phyloP scores from a whole-genome alignment of 345 rosid species.

The Turritis glabra region DNA sequence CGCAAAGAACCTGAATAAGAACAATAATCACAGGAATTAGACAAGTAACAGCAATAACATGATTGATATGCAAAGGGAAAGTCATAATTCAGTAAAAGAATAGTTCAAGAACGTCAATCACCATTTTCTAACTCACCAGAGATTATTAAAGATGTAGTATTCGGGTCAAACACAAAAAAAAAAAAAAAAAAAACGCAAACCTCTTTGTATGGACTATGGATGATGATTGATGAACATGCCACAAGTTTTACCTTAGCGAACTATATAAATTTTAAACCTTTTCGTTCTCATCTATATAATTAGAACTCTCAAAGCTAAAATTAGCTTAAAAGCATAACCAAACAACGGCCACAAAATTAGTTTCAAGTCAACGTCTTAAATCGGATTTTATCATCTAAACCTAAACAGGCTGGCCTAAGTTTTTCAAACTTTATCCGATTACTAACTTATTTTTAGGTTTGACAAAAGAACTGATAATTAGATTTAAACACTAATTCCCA shows the following conservation, averaged over 20 bases:
- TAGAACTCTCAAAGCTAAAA: slow-evolving; percentile 30
- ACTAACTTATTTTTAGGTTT: slow-evolving; percentile 10
- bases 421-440: background rate
- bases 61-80: background rate
- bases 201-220: slow-evolving; percentile 8
- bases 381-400: slow-evolving; percentile 23
- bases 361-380: slow-evolving; percentile 32
- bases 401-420: slow-evolving; percentile 24
- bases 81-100: background rate
- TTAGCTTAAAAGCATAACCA: slow-evolving; percentile 31
- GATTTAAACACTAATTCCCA: background rate
- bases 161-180: background rate
- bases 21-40: slow-evolving; percentile 15
- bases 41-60: background rate
- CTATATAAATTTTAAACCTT: slow-evolving; percentile 6
- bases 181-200: background rate
- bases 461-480: background rate
- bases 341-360: slow-evolving; percentile 33
- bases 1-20: slow-evolving; percentile 24
- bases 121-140: background rate
- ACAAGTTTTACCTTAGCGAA: background rate
- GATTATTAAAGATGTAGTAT: background rate
- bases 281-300: slow-evolving; percentile 21
- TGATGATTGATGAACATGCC: slow-evolving; percentile 9
- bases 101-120: background rate